Percentiles rank a stretch among this genome's conserved stretches.
Conservation (phyloP, 805 yeast genomes). For the Starmerella cellae region DNA sequence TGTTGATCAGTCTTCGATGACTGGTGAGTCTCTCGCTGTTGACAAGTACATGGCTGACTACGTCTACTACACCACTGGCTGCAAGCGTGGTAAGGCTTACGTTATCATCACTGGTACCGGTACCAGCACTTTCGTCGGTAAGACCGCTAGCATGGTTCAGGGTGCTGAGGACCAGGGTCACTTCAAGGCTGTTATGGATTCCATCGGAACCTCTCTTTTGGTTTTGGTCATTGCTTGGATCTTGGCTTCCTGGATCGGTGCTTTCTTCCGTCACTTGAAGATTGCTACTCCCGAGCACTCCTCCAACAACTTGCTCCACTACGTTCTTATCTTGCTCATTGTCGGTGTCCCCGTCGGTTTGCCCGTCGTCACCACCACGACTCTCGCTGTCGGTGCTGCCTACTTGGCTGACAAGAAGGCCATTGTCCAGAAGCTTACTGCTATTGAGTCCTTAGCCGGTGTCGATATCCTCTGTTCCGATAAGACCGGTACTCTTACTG, state of each 20-base stretch:
- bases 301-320: slow-evolving; percentile 52
- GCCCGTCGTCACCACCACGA: slow-evolving; percentile 95
- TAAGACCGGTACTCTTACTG: slow-evolving; percentile 94
- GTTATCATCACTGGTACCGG: slow-evolving; percentile 89
- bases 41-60: slow-evolving; percentile 86
- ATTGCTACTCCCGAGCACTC: slow-evolving; percentile 49
- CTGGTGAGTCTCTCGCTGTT: slow-evolving; percentile 95
- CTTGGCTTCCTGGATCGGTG: slow-evolving; percentile 81
- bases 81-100: slow-evolving; percentile 91
- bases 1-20: slow-evolving; percentile 83
- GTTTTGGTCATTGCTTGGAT: slow-evolving; percentile 77
- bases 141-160: slow-evolving; percentile 95
- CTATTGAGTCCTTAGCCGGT: slow-evolving; percentile 94
- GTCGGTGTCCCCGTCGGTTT: slow-evolving; percentile 98
- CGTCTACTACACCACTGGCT: slow-evolving; percentile 86
- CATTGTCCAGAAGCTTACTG: slow-evolving; percentile 90
- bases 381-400: slow-evolving; percentile 99
- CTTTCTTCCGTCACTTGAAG: slow-evolving; percentile 85
- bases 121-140: slow-evolving; percentile 89
- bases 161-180: slow-evolving; percentile 95
- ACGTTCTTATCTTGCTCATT: slow-evolving; percentile 87
- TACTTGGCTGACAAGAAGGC: slow-evolving; percentile 94
- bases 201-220: slow-evolving; percentile 85
- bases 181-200: slow-evolving; percentile 93
- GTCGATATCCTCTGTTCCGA: slow-evolving; percentile 94